Base-by-base conservation (phyloP, 192 early-diverging fungal genomes). In the Irineochytrium annulatum region DNA sequence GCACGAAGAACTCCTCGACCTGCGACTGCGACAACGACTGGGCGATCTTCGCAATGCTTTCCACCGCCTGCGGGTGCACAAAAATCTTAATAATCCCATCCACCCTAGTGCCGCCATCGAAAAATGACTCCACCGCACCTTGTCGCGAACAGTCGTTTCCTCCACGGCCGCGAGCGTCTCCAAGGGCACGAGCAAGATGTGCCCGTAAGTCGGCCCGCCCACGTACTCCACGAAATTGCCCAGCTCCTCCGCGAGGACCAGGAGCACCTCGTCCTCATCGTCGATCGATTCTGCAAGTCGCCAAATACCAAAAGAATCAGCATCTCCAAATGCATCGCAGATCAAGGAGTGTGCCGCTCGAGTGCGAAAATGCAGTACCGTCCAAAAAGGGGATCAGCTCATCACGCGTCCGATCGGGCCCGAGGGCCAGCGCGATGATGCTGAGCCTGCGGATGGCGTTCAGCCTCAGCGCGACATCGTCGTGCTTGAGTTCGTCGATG, bases 301-400 rank as follows among this genome's bases (percentile, higher is more conserved):
- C n/a, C n/a, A n/a, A n/a, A n/a, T n/a, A 28, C 34, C 33, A 72
- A 68, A n/a, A 60, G 39, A 19, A 26, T 27, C 5, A 34, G 16
- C 32, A n/a, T 8, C 55, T 8, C n/a, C 37, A 41, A n/a, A 41
- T 13, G 8, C 11, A 41, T 41, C n/a, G 37, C 37, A 41, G 8
- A 13, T 41, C 37, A n/a, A 41, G 37, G n/a, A 13, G 37, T 13
- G 11, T 8, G 37, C 37, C 8, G 37, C 11, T n/a, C n/a, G 37
- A 41, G 8, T 41, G 8, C 8, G 37, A 41, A 41, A 8, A 41
- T 13, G 8, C 8, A 41, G 37, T 74, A 95, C 92, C 91, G 79
- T 97, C 95, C 43, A 99, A 79, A 68, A 99, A 99, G 20, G 95
- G 95, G 74, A 99, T 86, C 29, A 99, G 86, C 77, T 99, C 97